Conservation (phyloP, 2,329 filamentous ascomycete species). For the Colletotrichum costaricense region DNA sequence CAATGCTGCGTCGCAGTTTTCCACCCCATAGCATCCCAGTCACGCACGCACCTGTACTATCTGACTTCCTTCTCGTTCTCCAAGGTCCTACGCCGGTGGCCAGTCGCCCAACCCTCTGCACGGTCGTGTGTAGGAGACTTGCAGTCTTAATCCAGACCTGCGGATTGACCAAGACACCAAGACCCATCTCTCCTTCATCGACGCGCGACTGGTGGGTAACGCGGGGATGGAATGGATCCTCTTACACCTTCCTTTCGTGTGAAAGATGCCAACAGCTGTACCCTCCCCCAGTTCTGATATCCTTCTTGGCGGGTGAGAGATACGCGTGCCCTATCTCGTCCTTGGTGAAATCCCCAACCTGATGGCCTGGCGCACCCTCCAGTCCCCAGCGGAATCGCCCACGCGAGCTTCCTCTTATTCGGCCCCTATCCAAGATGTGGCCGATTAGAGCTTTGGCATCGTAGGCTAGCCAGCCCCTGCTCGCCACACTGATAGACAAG, state of each 20-base stretch:
- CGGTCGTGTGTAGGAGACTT: neutral
- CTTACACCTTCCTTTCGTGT: constrained; percentile 36
- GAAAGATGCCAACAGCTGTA: constrained; percentile 25
- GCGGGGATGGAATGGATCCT: constrained; percentile 32
- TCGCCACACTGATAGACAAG: constrained; percentile 35
- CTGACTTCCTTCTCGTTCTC: neutral
- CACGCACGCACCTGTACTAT: neutral
- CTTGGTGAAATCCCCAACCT: constrained; percentile 6
- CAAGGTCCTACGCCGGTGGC: neutral
- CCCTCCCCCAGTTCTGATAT: constrained; percentile 16
- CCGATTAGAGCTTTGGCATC: constrained; percentile 8
- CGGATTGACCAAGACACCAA: constrained; percentile 18
- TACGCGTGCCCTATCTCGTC: constrained; percentile 26
- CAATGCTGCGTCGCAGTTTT: neutral
- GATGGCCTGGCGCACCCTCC: neutral
- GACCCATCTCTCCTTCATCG: neutral
- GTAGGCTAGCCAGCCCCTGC: constrained; percentile 12
- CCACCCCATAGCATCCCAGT: neutral
- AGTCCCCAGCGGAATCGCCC: neutral
- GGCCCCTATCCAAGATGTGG: neutral
- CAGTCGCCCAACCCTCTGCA: neutral
- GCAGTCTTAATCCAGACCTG: constrained; percentile 12
- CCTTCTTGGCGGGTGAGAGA: constrained; percentile 26
- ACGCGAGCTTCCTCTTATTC: neutral
- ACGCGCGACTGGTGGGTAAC: constrained; percentile 26